phyloP scores from a whole-genome alignment of 805 yeast species.

The Wickerhamiella kurtzmanii region DNA sequence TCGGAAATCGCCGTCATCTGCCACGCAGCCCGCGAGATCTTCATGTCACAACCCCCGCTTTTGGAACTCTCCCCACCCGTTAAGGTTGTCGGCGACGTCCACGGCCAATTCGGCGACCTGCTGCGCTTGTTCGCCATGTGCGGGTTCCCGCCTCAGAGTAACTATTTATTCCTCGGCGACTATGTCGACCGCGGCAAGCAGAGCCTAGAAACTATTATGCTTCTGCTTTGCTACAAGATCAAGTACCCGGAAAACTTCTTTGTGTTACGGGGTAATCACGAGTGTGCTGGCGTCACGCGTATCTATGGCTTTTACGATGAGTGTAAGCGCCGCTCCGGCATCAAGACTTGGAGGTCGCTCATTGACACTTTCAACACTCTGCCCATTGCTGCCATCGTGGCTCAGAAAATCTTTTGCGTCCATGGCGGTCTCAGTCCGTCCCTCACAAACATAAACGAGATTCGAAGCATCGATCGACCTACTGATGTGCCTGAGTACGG shows the following conservation, averaged over 20 bases:
- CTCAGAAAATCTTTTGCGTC: conserved; percentile 85
- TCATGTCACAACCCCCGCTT: conserved; percentile 78
- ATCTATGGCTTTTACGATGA: conserved; percentile 97
- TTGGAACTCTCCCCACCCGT: conserved; percentile 79
- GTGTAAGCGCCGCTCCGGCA: conserved; percentile 84
- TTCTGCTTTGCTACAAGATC: conserved; percentile 82
- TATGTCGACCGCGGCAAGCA: conserved; percentile 98
- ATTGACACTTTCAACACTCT: conserved; percentile 90
- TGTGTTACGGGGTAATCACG: conserved; percentile 88
- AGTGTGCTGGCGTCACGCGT: conserved; percentile 91
- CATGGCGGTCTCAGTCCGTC: conserved; percentile 78
- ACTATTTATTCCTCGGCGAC: conserved; percentile 87
- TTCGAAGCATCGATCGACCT: conserved; percentile 60
- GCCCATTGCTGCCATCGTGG: conserved; percentile 92
- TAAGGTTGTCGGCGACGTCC: conserved; percentile 86
- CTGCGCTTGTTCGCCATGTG: conserved; percentile 86
- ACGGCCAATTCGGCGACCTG: conserved; percentile 89
- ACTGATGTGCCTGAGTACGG: conserved; percentile 83
- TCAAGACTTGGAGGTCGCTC: conserved; percentile 87
- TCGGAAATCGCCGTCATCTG: conserved; percentile 83
- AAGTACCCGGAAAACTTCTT: conserved; percentile 95
- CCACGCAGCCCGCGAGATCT: conserved; percentile 75
- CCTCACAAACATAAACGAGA: conserved; percentile 59
- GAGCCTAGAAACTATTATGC: conserved; percentile 77
- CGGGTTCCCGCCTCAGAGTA: conserved; percentile 92